Base-by-base conservation (phyloP, 2,329 filamentous ascomycete genomes). In the Apiospora arundinis region DNA sequence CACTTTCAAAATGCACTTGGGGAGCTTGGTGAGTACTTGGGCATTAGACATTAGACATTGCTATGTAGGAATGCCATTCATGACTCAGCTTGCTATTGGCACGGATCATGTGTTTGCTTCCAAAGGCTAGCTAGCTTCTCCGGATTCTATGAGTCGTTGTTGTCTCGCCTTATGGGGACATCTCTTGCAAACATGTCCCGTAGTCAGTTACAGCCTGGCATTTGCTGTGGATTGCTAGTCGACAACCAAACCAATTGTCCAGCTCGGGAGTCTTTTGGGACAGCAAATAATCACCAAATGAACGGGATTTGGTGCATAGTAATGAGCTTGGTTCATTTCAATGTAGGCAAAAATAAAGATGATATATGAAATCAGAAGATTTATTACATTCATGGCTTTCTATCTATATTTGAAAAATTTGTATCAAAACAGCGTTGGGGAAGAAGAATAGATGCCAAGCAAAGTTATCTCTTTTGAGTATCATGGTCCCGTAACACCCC, bases 391-490 rank as follows among this genome's bases (percentile, higher is more conserved):
- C 56, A 23, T 63, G 32, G 32, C 25, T 48, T 67, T 48, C 42
- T 67, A 67, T 67, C 42, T 67, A 48, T 46, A 48, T 23, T 7
- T 44, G 37, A 18, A 65, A 48, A n/a, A 63, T 28, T 63, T 63
- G 32, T 63, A 63, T 63, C 32, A 63, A 63, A 63, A 63, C 32
- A 68, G 16, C 66, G 37, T 45, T n/a, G 23, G 25, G 44, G 14
- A 48, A 25, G 46, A 48, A 67, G 37, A 48, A 68, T 12, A 48
- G 23, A 48, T 46, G 45, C 40, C 42, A 67, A 67, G 28, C 66
- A 45, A 46, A 68, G 66, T 68, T 28, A 68, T 63, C 56, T 63
- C 56, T 63, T 63, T 63, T 63, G 56, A 63, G 56, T 63, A 63
- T 63, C 56, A 63, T 63, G 56, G 56, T 63, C 56, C 56, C 56